A percentile compares a stretch with the other conserved stretches of the same genome.
Evolutionary conservation across 192 early-diverging fungal genomes (phyloP).

Genomic region (Helicostylum pulchrum): DNA sequence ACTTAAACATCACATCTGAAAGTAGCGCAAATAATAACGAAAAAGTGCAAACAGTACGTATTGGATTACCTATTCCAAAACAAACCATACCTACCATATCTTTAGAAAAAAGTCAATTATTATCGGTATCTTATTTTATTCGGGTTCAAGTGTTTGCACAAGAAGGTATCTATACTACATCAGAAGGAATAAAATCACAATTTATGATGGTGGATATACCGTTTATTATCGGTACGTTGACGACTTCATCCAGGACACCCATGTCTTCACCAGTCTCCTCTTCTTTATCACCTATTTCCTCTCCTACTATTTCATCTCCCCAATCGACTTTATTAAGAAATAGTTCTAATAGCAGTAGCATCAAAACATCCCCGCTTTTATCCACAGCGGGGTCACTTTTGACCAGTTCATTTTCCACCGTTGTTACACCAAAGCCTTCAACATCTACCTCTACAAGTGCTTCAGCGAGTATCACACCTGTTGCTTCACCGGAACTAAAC

Average conservation of each 20-base stretch:
- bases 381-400: too few relatives aligned
- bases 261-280: not conserved
- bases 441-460: not conserved
- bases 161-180: not conserved
- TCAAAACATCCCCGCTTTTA: not conserved
- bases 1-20: not conserved
- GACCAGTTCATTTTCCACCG: too few relatives aligned
- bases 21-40: not conserved
- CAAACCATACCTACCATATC: not conserved
- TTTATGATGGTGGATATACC: slow-evolving; percentile 11
- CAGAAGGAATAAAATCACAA: not conserved
- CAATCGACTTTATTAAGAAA: not conserved
- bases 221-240: slow-evolving; percentile 1
- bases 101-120: slow-evolving; percentile 1
- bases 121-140: slow-evolving; percentile 13
- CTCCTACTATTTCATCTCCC: not conserved
- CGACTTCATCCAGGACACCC: not conserved
- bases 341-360: not conserved
- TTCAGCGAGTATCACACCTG: not conserved
- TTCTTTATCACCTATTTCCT: not conserved
- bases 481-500: not conserved
- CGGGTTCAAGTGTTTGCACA: slow-evolving; percentile 4
- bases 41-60: not conserved
- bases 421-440: too few relatives aligned
- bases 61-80: slow-evolving; percentile 6